Conservation (phyloP, 1,284 basidiomycete species). For the Apiotrichum laibachii region DNA sequence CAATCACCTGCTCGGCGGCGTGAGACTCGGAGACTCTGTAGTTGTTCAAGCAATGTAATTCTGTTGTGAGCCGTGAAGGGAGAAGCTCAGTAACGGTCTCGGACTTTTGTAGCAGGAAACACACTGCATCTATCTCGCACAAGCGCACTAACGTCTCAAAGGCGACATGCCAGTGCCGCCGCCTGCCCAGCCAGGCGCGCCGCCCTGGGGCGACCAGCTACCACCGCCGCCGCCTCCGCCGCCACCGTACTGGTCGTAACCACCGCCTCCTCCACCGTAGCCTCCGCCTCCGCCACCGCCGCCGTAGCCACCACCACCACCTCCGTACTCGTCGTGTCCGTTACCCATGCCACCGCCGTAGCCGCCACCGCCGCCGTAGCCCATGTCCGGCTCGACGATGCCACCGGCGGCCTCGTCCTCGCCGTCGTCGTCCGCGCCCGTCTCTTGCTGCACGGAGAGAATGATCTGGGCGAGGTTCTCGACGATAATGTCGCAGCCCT, state of each 20-base stretch:
- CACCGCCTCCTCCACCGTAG: slow-evolving; percentile 21
- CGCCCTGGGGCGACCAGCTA: slow-evolving; percentile 16
- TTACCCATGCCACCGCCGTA: slow-evolving; percentile 19
- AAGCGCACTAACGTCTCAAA: slow-evolving; percentile 25
- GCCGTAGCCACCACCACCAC: neutral
- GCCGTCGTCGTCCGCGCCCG: slow-evolving; percentile 39
- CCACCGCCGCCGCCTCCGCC: slow-evolving; percentile 18
- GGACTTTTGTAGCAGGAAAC: no score
- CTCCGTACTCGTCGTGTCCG: slow-evolving; percentile 5
- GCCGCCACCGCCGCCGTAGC: slow-evolving; percentile 12
- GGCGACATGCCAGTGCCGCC: slow-evolving; percentile 40
- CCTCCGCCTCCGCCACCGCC: slow-evolving; percentile 14
- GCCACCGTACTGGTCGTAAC: slow-evolving; percentile 21
- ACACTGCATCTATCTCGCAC: no score
- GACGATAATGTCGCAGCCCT: slow-evolving; percentile 78
- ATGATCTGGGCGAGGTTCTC: slow-evolving; percentile 78
- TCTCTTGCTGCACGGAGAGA: slow-evolving; percentile 52
- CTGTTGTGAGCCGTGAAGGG: no score
- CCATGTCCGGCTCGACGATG: slow-evolving; percentile 30
- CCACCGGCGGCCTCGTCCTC: slow-evolving; percentile 33
- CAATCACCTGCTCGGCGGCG: neutral
- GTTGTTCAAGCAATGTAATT: no score
- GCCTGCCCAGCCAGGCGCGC: slow-evolving; percentile 16
- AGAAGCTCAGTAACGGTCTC: no score
- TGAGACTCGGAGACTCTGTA: no score